A percentile compares a stretch with the other conserved stretches of the same genome.
These are phyloP conservation scores for Saccharomycopsis synnaedendra DNA, from an alignment of 805 yeast species.

Conservation along the genomic window DNA sequence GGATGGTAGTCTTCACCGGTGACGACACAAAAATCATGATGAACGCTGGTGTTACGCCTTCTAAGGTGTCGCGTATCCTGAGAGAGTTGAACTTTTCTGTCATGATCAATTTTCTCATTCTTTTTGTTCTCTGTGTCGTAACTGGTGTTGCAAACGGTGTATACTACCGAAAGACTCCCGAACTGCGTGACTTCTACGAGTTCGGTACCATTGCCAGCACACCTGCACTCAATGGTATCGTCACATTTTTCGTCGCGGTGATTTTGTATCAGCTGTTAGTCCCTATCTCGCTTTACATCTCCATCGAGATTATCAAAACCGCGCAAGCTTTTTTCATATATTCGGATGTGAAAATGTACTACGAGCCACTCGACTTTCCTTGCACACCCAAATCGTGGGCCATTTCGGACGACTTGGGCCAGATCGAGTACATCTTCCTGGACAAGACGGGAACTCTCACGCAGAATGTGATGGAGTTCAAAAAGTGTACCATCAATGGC, in stretches of 20 bases:
- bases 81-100: conserved; percentile 65
- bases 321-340: conserved; percentile 74
- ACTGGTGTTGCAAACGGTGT: conserved; percentile 66
- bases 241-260: conserved; percentile 64
- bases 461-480: conserved; percentile 88
- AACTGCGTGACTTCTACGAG: conserved; percentile 56
- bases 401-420: conserved; percentile 79
- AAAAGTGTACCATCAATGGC: conserved; percentile 69
- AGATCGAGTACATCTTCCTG: conserved; percentile 73
- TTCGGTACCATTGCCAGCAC: conserved; percentile 58
- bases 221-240: conserved; percentile 57
- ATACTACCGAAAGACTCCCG: conserved; percentile 34
- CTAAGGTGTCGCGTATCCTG: conserved; percentile 64
- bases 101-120: conserved; percentile 47
- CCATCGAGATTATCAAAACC: conserved; percentile 73
- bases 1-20: conserved; percentile 69
- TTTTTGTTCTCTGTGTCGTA: conserved; percentile 57
- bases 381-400: conserved; percentile 82
- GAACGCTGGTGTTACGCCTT: conserved; percentile 70
- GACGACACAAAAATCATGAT: conserved; percentile 72
- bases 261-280: conserved; percentile 71
- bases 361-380: conserved; percentile 59
- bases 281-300: conserved; percentile 73
- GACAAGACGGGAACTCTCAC: conserved; percentile 98
- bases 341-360: conserved; percentile 64